These are phyloP conservation scores for Chrysoporthe puriensis DNA, from an alignment of 2,329 filamentous ascomycete species.

Conservation along the genomic window DNA sequence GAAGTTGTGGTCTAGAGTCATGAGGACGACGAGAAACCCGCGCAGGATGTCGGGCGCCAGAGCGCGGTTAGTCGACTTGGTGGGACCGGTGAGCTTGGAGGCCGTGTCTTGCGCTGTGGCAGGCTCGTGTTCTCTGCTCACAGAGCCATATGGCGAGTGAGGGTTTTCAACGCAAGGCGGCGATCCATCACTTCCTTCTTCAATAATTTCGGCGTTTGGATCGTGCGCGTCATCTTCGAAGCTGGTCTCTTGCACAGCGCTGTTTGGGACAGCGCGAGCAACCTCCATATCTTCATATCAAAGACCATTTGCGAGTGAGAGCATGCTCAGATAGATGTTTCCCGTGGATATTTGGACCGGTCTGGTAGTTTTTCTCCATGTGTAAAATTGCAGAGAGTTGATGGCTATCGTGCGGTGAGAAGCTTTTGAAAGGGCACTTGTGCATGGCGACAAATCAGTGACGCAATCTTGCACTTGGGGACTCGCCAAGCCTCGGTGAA, in stretches of 20 bases:
- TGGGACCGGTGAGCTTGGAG: slow-evolving; percentile 11
- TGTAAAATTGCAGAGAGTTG: neutral
- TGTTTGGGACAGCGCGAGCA: slow-evolving; percentile 20
- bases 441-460: neutral
- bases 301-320: neutral
- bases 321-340: neutral
- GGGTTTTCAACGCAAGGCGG: neutral
- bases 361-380: no score
- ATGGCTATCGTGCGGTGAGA: neutral
- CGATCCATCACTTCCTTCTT: neutral
- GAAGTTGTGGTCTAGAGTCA: slow-evolving; percentile 49
- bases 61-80: slow-evolving; percentile 35
- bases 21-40: slow-evolving; percentile 48
- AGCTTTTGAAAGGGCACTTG: neutral
- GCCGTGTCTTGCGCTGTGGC: neutral
- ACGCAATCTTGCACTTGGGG: slow-evolving; percentile 4
- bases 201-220: slow-evolving; percentile 10
- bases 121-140: neutral
- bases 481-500: neutral
- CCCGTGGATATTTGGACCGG: no score
- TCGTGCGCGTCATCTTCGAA: slow-evolving; percentile 28
- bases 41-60: slow-evolving; percentile 50
- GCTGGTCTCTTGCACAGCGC: slow-evolving; percentile 31
- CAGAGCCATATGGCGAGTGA: slow-evolving; percentile 12
- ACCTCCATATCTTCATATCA: slow-evolving; percentile 15